Percentiles rank a stretch among this genome's conserved stretches.
These are phyloP conservation scores for Cladosporium sp. DNA, from an alignment of 2,329 filamentous ascomycete genomes.

Conservation along the genomic window DNA sequence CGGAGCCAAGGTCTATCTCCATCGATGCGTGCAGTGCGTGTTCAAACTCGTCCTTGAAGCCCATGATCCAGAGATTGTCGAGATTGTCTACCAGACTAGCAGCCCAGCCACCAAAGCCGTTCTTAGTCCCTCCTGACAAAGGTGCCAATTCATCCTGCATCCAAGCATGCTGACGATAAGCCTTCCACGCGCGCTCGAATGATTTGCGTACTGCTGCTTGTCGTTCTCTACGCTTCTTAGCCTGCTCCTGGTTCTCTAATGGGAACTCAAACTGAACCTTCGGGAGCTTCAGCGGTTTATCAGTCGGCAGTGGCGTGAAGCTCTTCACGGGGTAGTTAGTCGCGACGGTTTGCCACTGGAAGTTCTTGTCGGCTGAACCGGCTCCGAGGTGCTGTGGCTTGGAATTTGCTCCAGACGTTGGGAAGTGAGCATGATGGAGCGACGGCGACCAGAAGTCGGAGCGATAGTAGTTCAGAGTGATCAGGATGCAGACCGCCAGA, in stretches of 20 bases:
- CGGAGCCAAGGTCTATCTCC: constrained; percentile 45
- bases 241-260: constrained; percentile 36
- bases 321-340: constrained; percentile 43
- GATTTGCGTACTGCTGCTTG: constrained; percentile 43
- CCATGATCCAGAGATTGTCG: constrained; percentile 52
- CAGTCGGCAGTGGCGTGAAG: constrained; percentile 41
- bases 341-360: constrained; percentile 44
- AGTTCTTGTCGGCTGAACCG: constrained; percentile 22
- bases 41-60: constrained; percentile 48
- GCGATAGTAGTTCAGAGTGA: constrained; percentile 41
- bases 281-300: constrained; percentile 40
- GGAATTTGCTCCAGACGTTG: background rate
- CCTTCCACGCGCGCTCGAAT: constrained; percentile 47
- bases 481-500: constrained; percentile 38
- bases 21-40: constrained; percentile 46
- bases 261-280: constrained; percentile 46
- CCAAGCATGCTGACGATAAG: constrained; percentile 49
- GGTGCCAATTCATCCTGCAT: constrained; percentile 51
- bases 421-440: background rate
- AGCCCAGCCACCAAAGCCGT: constrained; percentile 51
- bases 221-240: constrained; percentile 36
- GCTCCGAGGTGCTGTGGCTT: constrained; percentile 8
- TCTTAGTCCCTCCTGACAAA: constrained; percentile 41
- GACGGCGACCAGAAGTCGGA: constrained; percentile 7
- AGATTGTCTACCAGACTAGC: constrained; percentile 49